Evolutionary conservation across 2,329 filamentous ascomycete genomes (phyloP).

Genomic region (Cytospora schulzeri): DNA sequence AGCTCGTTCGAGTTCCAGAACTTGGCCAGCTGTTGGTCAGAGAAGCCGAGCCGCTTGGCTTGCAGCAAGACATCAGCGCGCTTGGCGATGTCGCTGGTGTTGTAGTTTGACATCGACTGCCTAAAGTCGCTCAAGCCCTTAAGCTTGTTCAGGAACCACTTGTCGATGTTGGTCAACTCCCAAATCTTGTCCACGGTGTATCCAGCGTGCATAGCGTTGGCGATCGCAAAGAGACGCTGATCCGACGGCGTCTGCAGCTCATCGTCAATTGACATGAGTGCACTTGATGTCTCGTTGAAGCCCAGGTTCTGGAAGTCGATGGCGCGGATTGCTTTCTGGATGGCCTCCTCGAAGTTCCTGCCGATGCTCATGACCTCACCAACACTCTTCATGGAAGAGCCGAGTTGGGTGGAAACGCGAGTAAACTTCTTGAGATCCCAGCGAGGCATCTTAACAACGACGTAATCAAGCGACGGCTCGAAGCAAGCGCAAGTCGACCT

Average conservation of each 20-base stretch:
- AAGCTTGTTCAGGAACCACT: slow-evolving; percentile 94
- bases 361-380: slow-evolving; percentile 99
- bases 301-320: slow-evolving; percentile 96
- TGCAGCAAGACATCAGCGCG: slow-evolving; percentile 70
- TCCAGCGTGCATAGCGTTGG: slow-evolving; percentile 93
- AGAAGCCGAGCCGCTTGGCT: slow-evolving; percentile 93
- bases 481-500: slow-evolving; percentile 97
- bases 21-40: slow-evolving; percentile 87
- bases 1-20: slow-evolving; percentile 96
- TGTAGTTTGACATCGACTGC: slow-evolving; percentile 73
- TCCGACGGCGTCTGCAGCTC: slow-evolving; percentile 97
- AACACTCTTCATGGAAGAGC: slow-evolving; percentile 99
- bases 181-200: slow-evolving; percentile 97
- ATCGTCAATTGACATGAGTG: slow-evolving; percentile 92
- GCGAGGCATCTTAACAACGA: slow-evolving; percentile 96
- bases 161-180: slow-evolving; percentile 98
- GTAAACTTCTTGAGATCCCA: slow-evolving; percentile 99
- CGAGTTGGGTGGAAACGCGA: slow-evolving; percentile 90
- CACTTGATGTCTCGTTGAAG: slow-evolving; percentile 81
- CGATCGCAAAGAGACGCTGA: slow-evolving; percentile 94
- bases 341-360: slow-evolving; percentile 94
- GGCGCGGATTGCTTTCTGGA: slow-evolving; percentile 94
- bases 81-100: slow-evolving; percentile 63
- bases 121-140: slow-evolving; percentile 90
- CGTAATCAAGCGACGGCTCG: slow-evolving; percentile 96